Base-by-base conservation (phyloP, 2,329 filamentous ascomycete species). In the Scytalidium lignicola region DNA sequence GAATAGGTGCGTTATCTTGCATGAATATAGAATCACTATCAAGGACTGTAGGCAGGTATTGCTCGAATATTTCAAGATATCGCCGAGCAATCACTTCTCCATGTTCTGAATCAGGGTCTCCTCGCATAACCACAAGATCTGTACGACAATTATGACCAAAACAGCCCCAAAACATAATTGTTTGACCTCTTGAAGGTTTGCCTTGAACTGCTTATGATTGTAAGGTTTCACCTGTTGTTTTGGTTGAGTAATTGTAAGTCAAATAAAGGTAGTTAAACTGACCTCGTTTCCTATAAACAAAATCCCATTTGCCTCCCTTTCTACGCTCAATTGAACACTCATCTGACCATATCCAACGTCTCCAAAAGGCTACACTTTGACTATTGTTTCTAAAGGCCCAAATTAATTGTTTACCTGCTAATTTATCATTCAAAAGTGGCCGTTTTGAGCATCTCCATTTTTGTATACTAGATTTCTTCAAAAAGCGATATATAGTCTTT, bases 1-100 rank as follows among this genome's bases (percentile, higher is more conserved):
- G 37, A 21, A 58, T 50, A 8, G 37, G 41, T 6, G 53, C 41
- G 32, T 58, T 57, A 47, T 60, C 55, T 26, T 58, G 45, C 37
- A 56, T 53, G 21, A 58, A 60, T 4, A 51, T 44, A 49, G 48
- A 48, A 12, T 42, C 43, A 5, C 29, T 15, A 23, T 44, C 3
- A 17, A 44, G 51, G 39, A 45, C 41, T 12, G 12, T 40, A 28
- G 29, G 47, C 2, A 53, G 15, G 7, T 50, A 23, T 18, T 48
- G 43, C 17, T 53, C 43, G 7, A 55, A 37, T 9, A 55, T 44
- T 43, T 47, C 23, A 20, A 53, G n/a, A 39, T 55, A 55, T 13
- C 9, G 47, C 37, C 28, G 48, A 49, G 42, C 47, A 55, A 10
- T 50, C 44, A 46, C 47, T 15, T 47, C 51, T 51, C 52, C 29